These are phyloP conservation scores for Collybia sp. DNA, from an alignment of 768 basidiomycete genomes.

Conservation along the genomic window DNA sequence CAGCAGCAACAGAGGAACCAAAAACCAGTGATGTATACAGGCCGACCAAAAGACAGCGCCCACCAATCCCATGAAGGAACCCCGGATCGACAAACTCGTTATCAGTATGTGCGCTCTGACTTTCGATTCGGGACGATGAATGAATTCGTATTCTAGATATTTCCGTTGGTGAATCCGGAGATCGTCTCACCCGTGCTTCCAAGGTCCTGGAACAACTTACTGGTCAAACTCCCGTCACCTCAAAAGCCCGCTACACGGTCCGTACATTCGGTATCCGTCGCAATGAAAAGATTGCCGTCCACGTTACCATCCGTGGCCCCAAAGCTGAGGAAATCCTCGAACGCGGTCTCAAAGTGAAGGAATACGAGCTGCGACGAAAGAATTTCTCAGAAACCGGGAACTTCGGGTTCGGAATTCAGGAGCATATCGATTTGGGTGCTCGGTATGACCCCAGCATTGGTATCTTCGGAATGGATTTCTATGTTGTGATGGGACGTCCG, in stretches of 20 bases:
- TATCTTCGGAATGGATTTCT: slow-evolving; percentile 99
- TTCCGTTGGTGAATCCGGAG: slow-evolving; percentile 99
- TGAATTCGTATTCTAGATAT: slow-evolving; percentile 57
- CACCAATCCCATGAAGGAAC: slow-evolving; percentile 94
- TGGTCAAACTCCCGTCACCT: slow-evolving; percentile 98
- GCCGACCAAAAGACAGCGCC: slow-evolving; percentile 87
- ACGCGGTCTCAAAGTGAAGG: slow-evolving; percentile 99
- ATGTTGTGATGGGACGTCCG: slow-evolving; percentile 94
- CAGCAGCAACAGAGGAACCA: not conserved
- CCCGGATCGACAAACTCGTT: slow-evolving; percentile 96
- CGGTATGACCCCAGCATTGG: slow-evolving; percentile 98
- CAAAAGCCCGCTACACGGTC: slow-evolving; percentile 99
- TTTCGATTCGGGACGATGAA: not conserved
- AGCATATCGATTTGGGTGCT: slow-evolving; percentile 98
- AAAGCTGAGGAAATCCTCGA: slow-evolving; percentile 99
- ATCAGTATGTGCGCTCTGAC: slow-evolving; percentile 73
- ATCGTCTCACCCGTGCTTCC: slow-evolving; percentile 97
- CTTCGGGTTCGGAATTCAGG: slow-evolving; percentile 99
- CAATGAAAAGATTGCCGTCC: slow-evolving; percentile 99
- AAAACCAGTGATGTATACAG: slow-evolving; percentile 30
- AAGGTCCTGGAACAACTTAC: slow-evolving; percentile 99
- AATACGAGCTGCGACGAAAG: slow-evolving; percentile 95
- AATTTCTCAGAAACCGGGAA: slow-evolving; percentile 99
- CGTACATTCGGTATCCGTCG: slow-evolving; percentile 98
- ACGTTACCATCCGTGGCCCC: slow-evolving; percentile 98